A percentile compares a stretch with the other conserved stretches of the same genome.
These are phyloP conservation scores for Saturnispora silvae DNA, from an alignment of 805 yeast species.

Conservation along the genomic window DNA sequence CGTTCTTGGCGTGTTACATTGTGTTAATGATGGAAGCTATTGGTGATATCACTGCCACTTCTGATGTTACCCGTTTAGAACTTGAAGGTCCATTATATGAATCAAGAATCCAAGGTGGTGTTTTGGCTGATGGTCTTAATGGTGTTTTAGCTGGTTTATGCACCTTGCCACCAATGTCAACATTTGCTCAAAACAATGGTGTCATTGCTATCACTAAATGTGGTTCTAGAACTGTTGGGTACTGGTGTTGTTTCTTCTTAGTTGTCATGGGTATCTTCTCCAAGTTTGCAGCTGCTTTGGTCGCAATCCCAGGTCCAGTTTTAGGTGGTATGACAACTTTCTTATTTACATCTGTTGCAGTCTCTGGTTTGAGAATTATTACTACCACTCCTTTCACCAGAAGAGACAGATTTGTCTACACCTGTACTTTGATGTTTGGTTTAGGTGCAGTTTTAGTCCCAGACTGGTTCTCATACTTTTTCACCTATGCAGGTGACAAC, in stretches of 20 bases:
- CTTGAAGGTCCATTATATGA: constrained; percentile 78
- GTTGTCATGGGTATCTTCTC: constrained; percentile 81
- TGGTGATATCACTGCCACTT: constrained; percentile 91
- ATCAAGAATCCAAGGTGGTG: constrained; percentile 86
- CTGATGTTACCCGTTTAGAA: constrained; percentile 78
- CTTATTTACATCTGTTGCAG: constrained; percentile 46
- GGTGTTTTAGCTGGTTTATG: constrained; percentile 65
- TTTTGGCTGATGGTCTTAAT: constrained; percentile 78
- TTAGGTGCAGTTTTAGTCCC: constrained; percentile 38
- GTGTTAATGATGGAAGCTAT: constrained; percentile 86
- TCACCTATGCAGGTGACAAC: constrained; percentile 40
- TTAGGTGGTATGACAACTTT: constrained; percentile 78
- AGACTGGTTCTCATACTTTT: constrained; percentile 38
- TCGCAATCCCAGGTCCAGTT: constrained; percentile 67
- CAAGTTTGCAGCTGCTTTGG: constrained; percentile 82
- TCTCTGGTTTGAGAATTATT: constrained; percentile 48
- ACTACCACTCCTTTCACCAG: constrained; percentile 43
- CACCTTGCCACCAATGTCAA: constrained; percentile 84
- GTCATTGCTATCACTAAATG: constrained; percentile 87
- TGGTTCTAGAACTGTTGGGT: constrained; percentile 68
- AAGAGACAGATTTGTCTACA: constrained; percentile 45
- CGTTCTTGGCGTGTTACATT: constrained; percentile 73
- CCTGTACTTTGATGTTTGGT: constrained; percentile 43
- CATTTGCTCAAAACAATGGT: constrained; percentile 94
- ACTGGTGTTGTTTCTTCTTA: constrained; percentile 49